Evolutionary conservation across 2,329 filamentous ascomycete species (phyloP), one percentile per base, ranked within the genome.

Genomic region (Pseudogymnoascus sp.): DNA sequence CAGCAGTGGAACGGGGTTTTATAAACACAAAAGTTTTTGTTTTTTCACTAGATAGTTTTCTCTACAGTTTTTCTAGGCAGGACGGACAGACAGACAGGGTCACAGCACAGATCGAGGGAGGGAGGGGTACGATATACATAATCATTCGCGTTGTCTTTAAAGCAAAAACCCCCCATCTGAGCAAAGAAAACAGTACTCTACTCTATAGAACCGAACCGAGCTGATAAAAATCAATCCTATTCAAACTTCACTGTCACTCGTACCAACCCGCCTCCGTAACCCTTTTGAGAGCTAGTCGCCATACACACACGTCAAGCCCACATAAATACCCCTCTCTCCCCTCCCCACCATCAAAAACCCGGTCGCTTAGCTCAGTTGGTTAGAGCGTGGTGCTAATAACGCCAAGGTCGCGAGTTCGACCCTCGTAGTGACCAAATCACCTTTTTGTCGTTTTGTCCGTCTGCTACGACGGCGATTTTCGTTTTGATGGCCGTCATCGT

Each of bases 321-420:
- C 21, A 26, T 46, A 46, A 46, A 46, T 46, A 23, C 42, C 7
- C 3, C 7, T 13, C 3, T 10, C 42, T 13, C 1, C 21, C 26
- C 5, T 21, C 17, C 17, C 21, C 7, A 59, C 19, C 53, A 59
- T 59, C 15, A 46, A 46, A 26, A 46, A 26, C 42, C 42, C 11
- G 42, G 42, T 46, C 42, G 6, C 42, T 46, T 46, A 46, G 42
- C 42, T 46, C 42, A 46, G 42, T 46, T 46, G 42, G 42, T 46
- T 46, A 46, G 42, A 46, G 42, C 42, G 42, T 46, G 42, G 42
- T 46, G 42, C 42, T 46, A 46, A 46, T 46, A 46, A 46, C 42
- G 42, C 42, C 42, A 46, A 46, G 42, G 42, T 46, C 42, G 42
- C 42, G 42, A 46, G 42, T 46, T 46, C 42, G 42, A 46, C 42